Evolutionary conservation across 2,329 filamentous ascomycete genomes (phyloP).

Genomic region (Bisporella sp.): DNA sequence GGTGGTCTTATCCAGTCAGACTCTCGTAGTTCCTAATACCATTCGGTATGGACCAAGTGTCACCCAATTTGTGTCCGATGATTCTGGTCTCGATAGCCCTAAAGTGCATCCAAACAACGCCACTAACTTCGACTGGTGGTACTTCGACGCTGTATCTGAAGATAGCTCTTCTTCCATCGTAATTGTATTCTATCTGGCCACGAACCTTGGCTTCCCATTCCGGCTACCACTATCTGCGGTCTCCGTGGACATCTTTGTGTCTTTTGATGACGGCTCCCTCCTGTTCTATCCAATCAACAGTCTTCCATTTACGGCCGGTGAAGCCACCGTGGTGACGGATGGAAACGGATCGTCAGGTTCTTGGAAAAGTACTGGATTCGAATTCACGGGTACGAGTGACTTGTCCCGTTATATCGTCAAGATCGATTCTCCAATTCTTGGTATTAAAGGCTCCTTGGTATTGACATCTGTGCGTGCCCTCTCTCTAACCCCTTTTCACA

Average conservation of each 20-base stretch:
- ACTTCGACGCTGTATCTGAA: conserved; percentile 31
- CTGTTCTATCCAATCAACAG: background rate
- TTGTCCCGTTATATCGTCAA: conserved; percentile 8
- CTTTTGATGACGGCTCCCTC: conserved; percentile 10
- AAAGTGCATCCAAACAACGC: conserved; percentile 15
- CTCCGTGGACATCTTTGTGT: conserved; percentile 6
- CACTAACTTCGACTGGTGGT: conserved; percentile 30
- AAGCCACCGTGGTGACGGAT: conserved; percentile 9
- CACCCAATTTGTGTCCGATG: background rate
- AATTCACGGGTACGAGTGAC: conserved; percentile 10
- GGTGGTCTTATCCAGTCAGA: background rate
- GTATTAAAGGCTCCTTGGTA: conserved; percentile 9
- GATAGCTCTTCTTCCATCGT: conserved; percentile 22
- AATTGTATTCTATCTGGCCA: conserved; percentile 28
- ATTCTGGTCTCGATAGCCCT: conserved; percentile 11
- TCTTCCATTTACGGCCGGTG: conserved; percentile 3
- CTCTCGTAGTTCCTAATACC: background rate
- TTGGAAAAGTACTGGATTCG: conserved; percentile 9
- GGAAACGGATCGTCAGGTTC: conserved; percentile 10
- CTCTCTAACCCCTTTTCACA: background rate
- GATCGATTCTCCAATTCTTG: conserved; percentile 9
- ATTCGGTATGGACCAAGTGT: background rate
- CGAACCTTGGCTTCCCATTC: conserved; percentile 31
- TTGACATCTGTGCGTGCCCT: conserved; percentile 1
- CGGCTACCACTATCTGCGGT: background rate